Percentiles rank a stretch among this genome's conserved stretches.
These are phyloP conservation scores for Ogataea paradorogensis DNA, from an alignment of 805 yeast species.

Conservation along the genomic window DNA sequence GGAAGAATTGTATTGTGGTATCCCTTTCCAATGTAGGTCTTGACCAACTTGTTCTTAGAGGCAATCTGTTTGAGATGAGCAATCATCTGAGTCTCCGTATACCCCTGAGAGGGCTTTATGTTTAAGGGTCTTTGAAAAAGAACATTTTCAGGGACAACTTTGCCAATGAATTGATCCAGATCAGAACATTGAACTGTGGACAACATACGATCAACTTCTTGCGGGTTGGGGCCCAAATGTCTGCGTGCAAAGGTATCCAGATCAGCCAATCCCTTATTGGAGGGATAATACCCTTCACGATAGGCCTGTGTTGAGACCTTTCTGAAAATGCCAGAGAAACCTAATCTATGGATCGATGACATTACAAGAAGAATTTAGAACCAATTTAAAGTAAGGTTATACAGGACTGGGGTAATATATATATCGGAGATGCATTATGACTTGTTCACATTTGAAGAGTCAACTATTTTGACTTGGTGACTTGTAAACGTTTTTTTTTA, in stretches of 20 bases:
- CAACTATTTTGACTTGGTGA: slow-evolving; percentile 3
- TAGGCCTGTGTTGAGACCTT: slow-evolving; percentile 40
- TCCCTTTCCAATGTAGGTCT: slow-evolving; percentile 88
- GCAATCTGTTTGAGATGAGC: slow-evolving; percentile 68
- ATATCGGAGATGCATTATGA: slow-evolving; percentile 4
- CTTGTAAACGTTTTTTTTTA: slow-evolving; percentile 1
- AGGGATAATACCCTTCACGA: slow-evolving; percentile 44
- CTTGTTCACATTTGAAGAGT: slow-evolving; percentile 4
- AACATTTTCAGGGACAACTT: slow-evolving; percentile 76
- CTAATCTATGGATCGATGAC: neutral
- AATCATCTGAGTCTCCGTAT: slow-evolving; percentile 77
- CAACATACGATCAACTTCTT: slow-evolving; percentile 66
- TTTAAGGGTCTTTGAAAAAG: slow-evolving; percentile 64
- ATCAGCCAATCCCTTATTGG: slow-evolving; percentile 22
- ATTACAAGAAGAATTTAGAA: neutral
- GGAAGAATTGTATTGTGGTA: slow-evolving; percentile 89
- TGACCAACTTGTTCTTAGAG: slow-evolving; percentile 64
- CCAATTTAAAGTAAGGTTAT: neutral
- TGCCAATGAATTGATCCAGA: slow-evolving; percentile 64
- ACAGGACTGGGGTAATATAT: slow-evolving; percentile 5
- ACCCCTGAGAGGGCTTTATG: slow-evolving; percentile 70
- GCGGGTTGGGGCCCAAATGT: slow-evolving; percentile 80
- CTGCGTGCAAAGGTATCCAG: slow-evolving; percentile 87
- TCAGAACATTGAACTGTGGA: slow-evolving; percentile 59
- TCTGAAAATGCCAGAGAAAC: slow-evolving; percentile 3